phyloP scores from a whole-genome alignment of 1,284 basidiomycete genomes.

The Lentinus polychrous region DNA sequence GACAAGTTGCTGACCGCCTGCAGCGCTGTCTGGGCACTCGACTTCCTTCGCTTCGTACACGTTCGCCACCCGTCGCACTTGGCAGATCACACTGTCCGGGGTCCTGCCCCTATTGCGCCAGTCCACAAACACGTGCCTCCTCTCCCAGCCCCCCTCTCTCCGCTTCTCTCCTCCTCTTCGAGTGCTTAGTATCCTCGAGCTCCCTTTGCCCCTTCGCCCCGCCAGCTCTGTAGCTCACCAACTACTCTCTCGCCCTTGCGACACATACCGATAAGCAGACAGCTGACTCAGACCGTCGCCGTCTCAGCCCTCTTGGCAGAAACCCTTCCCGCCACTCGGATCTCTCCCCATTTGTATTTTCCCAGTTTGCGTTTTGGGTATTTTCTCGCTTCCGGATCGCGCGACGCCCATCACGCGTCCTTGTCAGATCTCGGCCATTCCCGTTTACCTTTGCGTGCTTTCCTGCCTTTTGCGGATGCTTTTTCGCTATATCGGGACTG shows the following conservation, averaged over 20 bases:
- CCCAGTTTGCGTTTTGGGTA: neutral
- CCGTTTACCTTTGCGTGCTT: too few species aligned
- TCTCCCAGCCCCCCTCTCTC: neutral
- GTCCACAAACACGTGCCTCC: slow-evolving; percentile 5
- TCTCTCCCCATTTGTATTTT: neutral
- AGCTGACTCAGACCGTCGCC: neutral
- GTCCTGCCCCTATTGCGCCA: slow-evolving; percentile 5
- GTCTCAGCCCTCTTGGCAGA: neutral
- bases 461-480: too few species aligned
- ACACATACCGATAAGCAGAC: neutral
- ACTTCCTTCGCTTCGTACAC: neutral
- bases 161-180: neutral
- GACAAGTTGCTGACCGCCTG: too few species aligned
- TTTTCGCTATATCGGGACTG: too few species aligned
- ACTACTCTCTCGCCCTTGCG: neutral
- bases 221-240: neutral
- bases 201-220: neutral
- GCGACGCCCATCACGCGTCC: too few species aligned
- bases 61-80: too few species aligned
- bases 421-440: too few species aligned
- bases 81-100: slow-evolving; percentile 5
- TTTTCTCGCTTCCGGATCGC: too few species aligned
- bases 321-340: neutral
- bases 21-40: too few species aligned
- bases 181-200: neutral